phyloP scores from a whole-genome alignment of 805 yeast genomes.

The Wickerhamomyces rabaulensis region DNA sequence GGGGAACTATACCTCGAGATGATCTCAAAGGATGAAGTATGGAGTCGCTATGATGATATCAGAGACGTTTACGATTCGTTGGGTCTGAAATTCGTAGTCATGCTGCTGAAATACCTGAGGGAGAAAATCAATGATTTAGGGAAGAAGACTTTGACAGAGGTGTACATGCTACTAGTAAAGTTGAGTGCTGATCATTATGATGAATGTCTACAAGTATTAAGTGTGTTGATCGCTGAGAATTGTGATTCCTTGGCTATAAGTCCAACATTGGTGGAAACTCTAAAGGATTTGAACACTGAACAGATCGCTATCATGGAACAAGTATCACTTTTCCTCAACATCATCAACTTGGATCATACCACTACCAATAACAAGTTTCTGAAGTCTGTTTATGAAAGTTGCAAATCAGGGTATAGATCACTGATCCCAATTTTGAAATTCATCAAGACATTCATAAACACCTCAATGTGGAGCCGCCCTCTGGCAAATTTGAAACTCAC shows the following conservation, averaged over 20 bases:
- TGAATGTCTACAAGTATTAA: conserved; percentile 2
- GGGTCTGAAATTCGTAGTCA: background rate
- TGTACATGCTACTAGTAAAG: background rate
- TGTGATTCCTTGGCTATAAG: conserved; percentile 4
- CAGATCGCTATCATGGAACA: conserved; percentile 9
- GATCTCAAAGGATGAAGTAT: background rate
- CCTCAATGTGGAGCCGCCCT: background rate
- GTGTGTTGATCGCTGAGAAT: conserved; percentile 2
- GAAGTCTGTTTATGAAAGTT: conserved; percentile 2
- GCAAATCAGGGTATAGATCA: conserved; percentile 9
- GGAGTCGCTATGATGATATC: background rate
- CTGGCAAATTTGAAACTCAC: background rate
- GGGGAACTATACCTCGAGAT: conserved; percentile 1
- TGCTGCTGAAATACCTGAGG: background rate
- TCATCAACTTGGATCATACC: background rate
- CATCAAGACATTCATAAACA: conserved; percentile 4
- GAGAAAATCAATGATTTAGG: background rate
- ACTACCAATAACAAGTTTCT: conserved; percentile 4
- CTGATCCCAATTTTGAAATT: conserved; percentile 12
- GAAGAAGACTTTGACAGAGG: background rate
- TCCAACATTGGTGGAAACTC: conserved; percentile 9
- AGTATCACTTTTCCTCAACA: conserved; percentile 5
- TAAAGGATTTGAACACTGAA: conserved; percentile 2
- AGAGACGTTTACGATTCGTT: background rate
- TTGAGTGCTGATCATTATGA: background rate